A percentile compares a stretch with the other conserved stretches of the same genome.
Conservation (phyloP, 2,329 filamentous ascomycete genomes). For the Colletotrichum abscissum region DNA sequence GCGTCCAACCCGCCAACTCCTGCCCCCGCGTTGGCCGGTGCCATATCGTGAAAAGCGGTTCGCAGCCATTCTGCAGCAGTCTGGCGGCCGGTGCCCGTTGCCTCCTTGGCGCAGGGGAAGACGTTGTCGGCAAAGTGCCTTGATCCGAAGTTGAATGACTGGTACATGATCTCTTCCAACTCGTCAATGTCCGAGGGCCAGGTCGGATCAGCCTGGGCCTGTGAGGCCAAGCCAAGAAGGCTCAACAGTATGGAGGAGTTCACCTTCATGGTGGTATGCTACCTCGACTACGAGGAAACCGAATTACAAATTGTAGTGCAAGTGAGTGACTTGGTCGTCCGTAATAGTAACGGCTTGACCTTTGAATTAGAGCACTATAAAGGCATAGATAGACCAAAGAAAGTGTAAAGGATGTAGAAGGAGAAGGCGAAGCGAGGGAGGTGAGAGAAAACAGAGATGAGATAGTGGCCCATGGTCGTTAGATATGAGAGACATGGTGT, state of each 20-base stretch:
- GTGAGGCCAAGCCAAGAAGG: constrained; percentile 49
- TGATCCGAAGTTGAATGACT: constrained; percentile 64
- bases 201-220: constrained; percentile 61
- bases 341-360: not conserved
- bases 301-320: not conserved
- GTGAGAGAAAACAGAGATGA: not conserved
- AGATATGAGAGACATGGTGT: constrained; percentile 16
- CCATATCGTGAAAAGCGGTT: constrained; percentile 72
- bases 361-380: not conserved
- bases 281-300: not conserved
- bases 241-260: constrained; percentile 43
- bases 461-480: constrained; percentile 8
- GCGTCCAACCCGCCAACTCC: constrained; percentile 67
- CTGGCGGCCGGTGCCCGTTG: constrained; percentile 64
- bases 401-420: not conserved
- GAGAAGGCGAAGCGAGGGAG: not conserved
- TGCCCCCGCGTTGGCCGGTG: constrained; percentile 61
- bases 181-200: constrained; percentile 72
- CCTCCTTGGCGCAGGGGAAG: constrained; percentile 66
- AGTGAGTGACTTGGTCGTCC: constrained; percentile 14
- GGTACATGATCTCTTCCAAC: constrained; percentile 72
- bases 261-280: constrained; percentile 44
- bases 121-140: constrained; percentile 68
- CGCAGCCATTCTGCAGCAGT: constrained; percentile 72
- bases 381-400: not conserved